Conservation (phyloP, 768 basidiomycete genomes). For the Pleurotus sapidus region DNA sequence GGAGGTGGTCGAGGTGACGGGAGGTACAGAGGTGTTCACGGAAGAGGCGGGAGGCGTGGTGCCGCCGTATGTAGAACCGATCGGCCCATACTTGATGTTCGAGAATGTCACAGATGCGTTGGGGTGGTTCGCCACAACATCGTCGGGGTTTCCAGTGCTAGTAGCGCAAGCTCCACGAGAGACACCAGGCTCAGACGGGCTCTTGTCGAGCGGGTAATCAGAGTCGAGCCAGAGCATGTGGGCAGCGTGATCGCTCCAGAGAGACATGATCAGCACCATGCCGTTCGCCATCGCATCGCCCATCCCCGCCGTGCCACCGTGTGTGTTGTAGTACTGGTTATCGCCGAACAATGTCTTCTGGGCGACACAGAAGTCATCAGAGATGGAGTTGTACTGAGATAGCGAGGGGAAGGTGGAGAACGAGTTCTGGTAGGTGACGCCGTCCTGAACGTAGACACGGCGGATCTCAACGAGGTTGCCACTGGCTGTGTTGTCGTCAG, state of each 20-base stretch:
- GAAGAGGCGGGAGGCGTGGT: constrained; percentile 10
- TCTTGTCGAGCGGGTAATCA: constrained; percentile 36
- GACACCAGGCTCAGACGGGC: constrained; percentile 37
- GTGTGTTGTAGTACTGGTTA: not conserved
- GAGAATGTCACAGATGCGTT: constrained; percentile 47
- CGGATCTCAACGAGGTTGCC: constrained; percentile 18
- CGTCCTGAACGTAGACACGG: constrained; percentile 13
- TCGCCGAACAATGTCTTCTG: constrained; percentile 35
- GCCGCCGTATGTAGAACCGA: constrained; percentile 38
- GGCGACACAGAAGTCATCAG: constrained; percentile 29
- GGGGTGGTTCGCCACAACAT: constrained; percentile 36
- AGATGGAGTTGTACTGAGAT: constrained; percentile 30
- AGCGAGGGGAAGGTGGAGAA: constrained; percentile 28
- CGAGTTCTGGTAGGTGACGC: constrained; percentile 34
- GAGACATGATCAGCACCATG: constrained; percentile 33
- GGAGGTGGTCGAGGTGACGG: constrained; percentile 9
- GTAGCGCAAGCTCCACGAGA: constrained; percentile 49
- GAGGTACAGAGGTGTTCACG: not conserved
- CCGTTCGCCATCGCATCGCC: constrained; percentile 30
- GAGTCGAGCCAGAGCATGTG: constrained; percentile 59
- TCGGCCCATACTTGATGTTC: constrained; percentile 51
- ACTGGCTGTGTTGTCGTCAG: constrained; percentile 16
- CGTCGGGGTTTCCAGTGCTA: constrained; percentile 39
- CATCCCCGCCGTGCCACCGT: constrained; percentile 24
- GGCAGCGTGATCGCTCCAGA: constrained; percentile 55